Conservation (phyloP, 805 yeast genomes). For the Starmera dryadoides region DNA sequence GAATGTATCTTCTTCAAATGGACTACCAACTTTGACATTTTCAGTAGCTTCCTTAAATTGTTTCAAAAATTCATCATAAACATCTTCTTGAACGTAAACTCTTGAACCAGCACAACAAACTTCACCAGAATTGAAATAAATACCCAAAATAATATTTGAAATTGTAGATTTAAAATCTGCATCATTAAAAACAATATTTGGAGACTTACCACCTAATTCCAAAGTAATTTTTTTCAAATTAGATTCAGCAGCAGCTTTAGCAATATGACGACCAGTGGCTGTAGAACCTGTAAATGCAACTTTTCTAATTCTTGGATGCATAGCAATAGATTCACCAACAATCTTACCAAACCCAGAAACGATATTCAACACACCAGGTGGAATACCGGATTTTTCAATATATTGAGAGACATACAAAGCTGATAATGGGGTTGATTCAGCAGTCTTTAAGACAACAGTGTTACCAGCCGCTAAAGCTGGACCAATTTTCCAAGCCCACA, state of each 20-base stretch:
- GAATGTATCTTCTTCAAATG: slow-evolving; percentile 62
- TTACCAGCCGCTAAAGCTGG: slow-evolving; percentile 92
- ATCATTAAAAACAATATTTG: slow-evolving; percentile 76
- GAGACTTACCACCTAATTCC: slow-evolving; percentile 88
- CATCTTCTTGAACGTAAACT: slow-evolving; percentile 67
- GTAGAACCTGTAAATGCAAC: slow-evolving; percentile 96
- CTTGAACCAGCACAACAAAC: slow-evolving; percentile 92
- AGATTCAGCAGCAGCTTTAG: slow-evolving; percentile 62
- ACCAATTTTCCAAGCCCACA: slow-evolving; percentile 93
- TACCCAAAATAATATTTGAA: slow-evolving; percentile 63
- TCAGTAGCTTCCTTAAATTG: slow-evolving; percentile 45
- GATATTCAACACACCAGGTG: slow-evolving; percentile 85
- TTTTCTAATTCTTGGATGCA: slow-evolving; percentile 78
- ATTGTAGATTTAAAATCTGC: slow-evolving; percentile 64
- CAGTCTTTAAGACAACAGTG: slow-evolving; percentile 81
- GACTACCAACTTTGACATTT: slow-evolving; percentile 63
- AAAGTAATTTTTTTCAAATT: slow-evolving; percentile 75
- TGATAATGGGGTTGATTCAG: slow-evolving; percentile 88
- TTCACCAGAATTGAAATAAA: slow-evolving; percentile 86
- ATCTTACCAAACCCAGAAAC: slow-evolving; percentile 81
- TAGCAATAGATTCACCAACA: slow-evolving; percentile 75
- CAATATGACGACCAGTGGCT: slow-evolving; percentile 70
- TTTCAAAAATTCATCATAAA: slow-evolving; percentile 59
- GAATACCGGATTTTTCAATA: slow-evolving; percentile 78
- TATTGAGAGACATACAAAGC: slow-evolving; percentile 69